Base-by-base conservation (phyloP, 345 rosid genomes). In the Eutrema yunnanense region DNA sequence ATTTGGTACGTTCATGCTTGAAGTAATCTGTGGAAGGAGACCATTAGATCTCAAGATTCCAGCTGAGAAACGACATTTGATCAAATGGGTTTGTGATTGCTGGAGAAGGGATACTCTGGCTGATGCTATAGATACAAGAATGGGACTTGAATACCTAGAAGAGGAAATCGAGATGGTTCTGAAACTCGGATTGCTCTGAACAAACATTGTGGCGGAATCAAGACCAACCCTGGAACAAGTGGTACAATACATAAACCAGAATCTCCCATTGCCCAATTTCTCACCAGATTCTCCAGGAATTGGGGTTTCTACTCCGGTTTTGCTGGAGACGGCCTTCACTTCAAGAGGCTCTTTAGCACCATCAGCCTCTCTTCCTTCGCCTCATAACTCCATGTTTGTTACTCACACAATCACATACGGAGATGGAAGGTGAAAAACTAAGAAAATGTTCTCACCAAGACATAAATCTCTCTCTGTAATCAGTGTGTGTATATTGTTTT, bases 201-300 rank as follows among this genome's bases (percentile, higher is more conserved):
- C 83, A 46, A 72, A 79, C 33, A 9, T 42, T 11, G 41, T 10
- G 8, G 67, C 78, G 7, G 79, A 61, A 43, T 40, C 57, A 2
- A 79, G 82, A 78, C 90, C 90, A 4, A 48, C 60, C 48, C 82
- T 82, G 78, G 75, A 66, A 54, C 82, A 81, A 69, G 81, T 81
- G 67, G 46, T 73, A 19, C 77, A 50, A n/a, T 72, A 71, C 65
- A 62, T 81, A 3, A 69, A 74, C 61, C 30, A 58, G 56, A 74
- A 36, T 38, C 68, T 49, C 0, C 56, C 43, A 12, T 43, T 82
- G 70, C 78, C 80, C 2, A 52, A 68, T 12, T 58, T 75, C 30
- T 62, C 72, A 51, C 50, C 72, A 7, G 55, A 77, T 29, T 51
- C 48, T 54, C 67, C 73, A 11, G 80, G 75, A 13, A 71, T 69